phyloP scores from a whole-genome alignment of 129 eudicot genomes.

The Artemisia annua region DNA sequence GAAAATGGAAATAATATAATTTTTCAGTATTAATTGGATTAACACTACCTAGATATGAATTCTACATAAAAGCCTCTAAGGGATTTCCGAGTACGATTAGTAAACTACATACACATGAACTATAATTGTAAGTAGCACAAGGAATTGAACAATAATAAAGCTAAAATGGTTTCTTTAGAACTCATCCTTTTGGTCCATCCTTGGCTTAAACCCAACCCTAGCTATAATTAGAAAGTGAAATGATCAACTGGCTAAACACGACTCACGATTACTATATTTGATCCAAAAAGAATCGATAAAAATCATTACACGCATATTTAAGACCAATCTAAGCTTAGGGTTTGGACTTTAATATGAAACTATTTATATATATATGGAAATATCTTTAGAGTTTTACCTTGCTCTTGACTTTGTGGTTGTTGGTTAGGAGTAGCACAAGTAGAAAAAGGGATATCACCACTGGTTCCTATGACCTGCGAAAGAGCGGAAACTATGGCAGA shows the following conservation, averaged over 20 bases:
- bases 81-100: not conserved
- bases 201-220: slow-evolving; percentile 4
- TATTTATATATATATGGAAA: not conserved
- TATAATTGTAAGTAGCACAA: not conserved
- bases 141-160: slow-evolving; percentile 20
- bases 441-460: slow-evolving; percentile 3
- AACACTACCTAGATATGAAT: not conserved
- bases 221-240: not conserved
- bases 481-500: slow-evolving; percentile 81
- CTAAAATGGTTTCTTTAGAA: slow-evolving; percentile 1
- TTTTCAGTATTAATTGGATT: too few species aligned
- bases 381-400: slow-evolving; percentile 28
- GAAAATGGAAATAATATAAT: too few species aligned
- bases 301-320: too few species aligned
- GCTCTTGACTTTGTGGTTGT: slow-evolving; percentile 36
- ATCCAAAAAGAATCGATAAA: too few species aligned
- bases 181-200: slow-evolving; percentile 18
- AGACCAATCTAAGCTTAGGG: not conserved
- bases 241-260: not conserved
- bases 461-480: slow-evolving; percentile 62
- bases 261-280: too few species aligned
- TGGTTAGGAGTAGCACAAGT: slow-evolving; percentile 17
- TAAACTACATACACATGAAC: slow-evolving; percentile 1
- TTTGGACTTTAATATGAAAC: not conserved
- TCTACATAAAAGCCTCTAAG: not conserved